These are phyloP conservation scores for Phytophthora fragariae DNA, from an alignment of 352 stramenopile genomes.

Conservation along the genomic window DNA sequence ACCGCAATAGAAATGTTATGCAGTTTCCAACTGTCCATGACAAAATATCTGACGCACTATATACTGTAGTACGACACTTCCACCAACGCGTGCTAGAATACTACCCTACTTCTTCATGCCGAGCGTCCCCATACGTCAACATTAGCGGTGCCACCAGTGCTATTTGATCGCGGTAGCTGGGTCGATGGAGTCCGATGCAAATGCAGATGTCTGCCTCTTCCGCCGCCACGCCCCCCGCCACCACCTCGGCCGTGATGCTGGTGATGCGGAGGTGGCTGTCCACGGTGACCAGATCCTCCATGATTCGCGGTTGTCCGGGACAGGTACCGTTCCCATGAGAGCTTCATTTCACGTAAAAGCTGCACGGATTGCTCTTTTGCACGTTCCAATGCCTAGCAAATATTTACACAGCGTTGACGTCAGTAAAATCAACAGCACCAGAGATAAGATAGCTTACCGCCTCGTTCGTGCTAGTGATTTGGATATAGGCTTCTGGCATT, in stretches of 20 bases:
- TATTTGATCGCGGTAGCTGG: conserved; percentile 25
- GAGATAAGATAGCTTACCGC: conserved; percentile 37
- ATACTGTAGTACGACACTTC: too few species aligned
- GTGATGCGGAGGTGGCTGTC: conserved; percentile 29
- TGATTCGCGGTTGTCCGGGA: conserved; percentile 12
- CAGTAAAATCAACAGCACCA: conserved; percentile 3
- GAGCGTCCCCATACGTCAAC: conserved; percentile 7
- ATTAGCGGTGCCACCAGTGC: conserved; percentile 1
- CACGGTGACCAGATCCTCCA: conserved; percentile 17
- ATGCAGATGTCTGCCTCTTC: conserved; percentile 35
- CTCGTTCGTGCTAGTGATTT: conserved; percentile 62
- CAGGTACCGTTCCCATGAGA: conserved; percentile 62
- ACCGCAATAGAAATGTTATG: conserved; percentile 45
- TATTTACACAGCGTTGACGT: conserved; percentile 8
- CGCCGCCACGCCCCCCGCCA: conserved; percentile 18
- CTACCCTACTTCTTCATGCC: conserved; percentile 18
- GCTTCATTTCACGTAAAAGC: conserved; percentile 60
- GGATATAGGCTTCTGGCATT: conserved; percentile 52
- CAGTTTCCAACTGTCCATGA: conserved; percentile 23
- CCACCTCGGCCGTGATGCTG: conserved; percentile 21
- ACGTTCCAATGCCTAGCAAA: conserved; percentile 39
- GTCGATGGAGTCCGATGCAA: conserved; percentile 30
- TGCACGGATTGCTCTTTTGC: conserved; percentile 60
- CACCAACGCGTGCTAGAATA: neutral
- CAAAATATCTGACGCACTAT: neutral